These are phyloP conservation scores for Penicillium maclennaniae DNA, from an alignment of 495 filamentous ascomycete species.

Conservation along the genomic window DNA sequence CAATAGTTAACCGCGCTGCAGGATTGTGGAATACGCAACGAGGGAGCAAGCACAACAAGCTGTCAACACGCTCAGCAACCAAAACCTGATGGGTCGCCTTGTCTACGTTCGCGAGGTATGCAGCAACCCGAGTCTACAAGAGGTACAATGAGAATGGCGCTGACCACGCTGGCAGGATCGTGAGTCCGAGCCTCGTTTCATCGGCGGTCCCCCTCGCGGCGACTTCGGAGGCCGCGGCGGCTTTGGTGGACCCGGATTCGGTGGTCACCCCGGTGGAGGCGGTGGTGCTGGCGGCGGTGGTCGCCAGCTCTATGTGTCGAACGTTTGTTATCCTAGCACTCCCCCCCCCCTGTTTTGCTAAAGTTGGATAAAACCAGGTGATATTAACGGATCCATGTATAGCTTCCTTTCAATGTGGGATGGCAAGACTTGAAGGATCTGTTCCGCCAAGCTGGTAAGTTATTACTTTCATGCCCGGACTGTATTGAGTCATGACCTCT, in stretches of 20 bases:
- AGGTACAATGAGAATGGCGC: background rate
- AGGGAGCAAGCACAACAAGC: slow-evolving; percentile 98
- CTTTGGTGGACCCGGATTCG: slow-evolving; percentile 30
- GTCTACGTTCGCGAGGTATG: slow-evolving; percentile 97
- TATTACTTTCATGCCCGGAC: slow-evolving; percentile 13
- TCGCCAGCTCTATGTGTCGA: slow-evolving; percentile 93
- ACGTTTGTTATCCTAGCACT: slow-evolving; percentile 69
- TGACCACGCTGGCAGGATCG: slow-evolving; percentile 61
- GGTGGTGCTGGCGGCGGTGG: slow-evolving; percentile 58
- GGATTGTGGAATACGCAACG: slow-evolving; percentile 99
- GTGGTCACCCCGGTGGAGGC: slow-evolving; percentile 30
- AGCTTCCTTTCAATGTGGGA: slow-evolving; percentile 96
- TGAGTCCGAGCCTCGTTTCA: slow-evolving; percentile 93
- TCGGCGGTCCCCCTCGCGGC: slow-evolving; percentile 66
- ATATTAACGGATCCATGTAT: slow-evolving; percentile 32
- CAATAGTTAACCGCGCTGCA: slow-evolving; percentile 40
- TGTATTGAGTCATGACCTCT: background rate
- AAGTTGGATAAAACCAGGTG: slow-evolving; percentile 12
- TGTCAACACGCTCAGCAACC: slow-evolving; percentile 97
- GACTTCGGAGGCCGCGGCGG: slow-evolving; percentile 55
- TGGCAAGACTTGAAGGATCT: slow-evolving; percentile 99
- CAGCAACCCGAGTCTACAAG: background rate
- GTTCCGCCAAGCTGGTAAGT: slow-evolving; percentile 96
- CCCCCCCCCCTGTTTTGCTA: slow-evolving; percentile 20
- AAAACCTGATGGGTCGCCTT: slow-evolving; percentile 95